Conservation (phyloP, 2,329 filamentous ascomycete species). For the Apiospora hydei region DNA sequence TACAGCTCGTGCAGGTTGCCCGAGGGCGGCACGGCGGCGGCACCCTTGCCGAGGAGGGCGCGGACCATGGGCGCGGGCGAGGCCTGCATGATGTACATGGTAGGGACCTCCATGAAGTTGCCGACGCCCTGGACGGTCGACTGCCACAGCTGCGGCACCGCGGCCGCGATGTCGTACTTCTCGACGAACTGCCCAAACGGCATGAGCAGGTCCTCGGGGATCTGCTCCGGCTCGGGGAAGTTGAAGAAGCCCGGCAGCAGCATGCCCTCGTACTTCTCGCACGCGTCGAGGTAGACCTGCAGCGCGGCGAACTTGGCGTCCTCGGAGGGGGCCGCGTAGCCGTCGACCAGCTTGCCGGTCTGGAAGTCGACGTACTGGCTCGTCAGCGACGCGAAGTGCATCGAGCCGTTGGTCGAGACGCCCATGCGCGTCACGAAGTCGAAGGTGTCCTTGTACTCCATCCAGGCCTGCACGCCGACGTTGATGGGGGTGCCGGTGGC, state of each 20-base stretch:
- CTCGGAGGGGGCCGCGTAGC: not conserved
- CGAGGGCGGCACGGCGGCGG: constrained; percentile 1
- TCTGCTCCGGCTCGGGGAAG: not conserved
- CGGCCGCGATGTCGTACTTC: constrained; percentile 3
- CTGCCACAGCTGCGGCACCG: constrained; percentile 1
- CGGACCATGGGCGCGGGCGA: not conserved
- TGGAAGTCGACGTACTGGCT: constrained; percentile 23
- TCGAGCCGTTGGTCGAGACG: not conserved
- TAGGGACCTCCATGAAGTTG: constrained; percentile 7
- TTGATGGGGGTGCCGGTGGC: constrained; percentile 22
- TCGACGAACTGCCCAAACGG: constrained; percentile 1
- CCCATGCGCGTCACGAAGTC: constrained; percentile 23
- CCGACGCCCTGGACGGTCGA: constrained; percentile 30
- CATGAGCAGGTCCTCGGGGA: constrained; percentile 19
- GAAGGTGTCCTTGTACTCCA: constrained; percentile 29
- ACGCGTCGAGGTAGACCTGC: constrained; percentile 13
- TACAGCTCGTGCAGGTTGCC: constrained; percentile 25
- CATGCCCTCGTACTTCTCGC: constrained; percentile 19
- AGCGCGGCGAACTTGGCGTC: constrained; percentile 14
- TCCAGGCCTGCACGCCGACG: constrained; percentile 24
- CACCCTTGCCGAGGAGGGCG: not conserved
- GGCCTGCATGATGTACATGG: constrained; percentile 20
- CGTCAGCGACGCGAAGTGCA: constrained; percentile 10
- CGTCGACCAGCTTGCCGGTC: constrained; percentile 4
- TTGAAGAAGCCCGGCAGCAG: constrained; percentile 27